Evolutionary conservation across 192 early-diverging fungal genomes (phyloP).

Genomic region (Umbelopsis isabellina): DNA sequence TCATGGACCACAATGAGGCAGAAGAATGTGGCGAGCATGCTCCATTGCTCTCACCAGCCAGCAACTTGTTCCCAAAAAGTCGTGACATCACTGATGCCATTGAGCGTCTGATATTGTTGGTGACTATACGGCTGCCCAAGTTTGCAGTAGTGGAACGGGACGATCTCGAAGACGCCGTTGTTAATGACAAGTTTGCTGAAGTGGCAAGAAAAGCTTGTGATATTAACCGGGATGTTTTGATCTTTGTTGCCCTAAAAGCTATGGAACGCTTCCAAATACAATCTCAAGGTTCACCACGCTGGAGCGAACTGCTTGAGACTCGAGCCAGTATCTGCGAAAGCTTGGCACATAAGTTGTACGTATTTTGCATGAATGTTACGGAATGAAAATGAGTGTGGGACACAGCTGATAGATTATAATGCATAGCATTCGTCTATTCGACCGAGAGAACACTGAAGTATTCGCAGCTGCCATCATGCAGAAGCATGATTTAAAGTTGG

Average conservation of each 20-base stretch:
- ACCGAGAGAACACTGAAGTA: slow-evolving; percentile 7
- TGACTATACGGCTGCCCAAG: slow-evolving; percentile 13
- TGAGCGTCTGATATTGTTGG: background rate
- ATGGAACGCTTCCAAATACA: slow-evolving; percentile 21
- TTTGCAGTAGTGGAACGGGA: slow-evolving; percentile 18
- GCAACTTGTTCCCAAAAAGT: background rate
- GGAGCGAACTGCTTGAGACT: slow-evolving; percentile 20
- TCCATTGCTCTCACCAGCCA: background rate
- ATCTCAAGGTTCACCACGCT: slow-evolving; percentile 9
- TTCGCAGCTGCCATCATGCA: slow-evolving; percentile 12
- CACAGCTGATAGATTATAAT: background rate
- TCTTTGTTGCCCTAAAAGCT: slow-evolving; percentile 17
- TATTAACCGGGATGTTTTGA: slow-evolving; percentile 4
- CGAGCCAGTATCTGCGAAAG: slow-evolving; percentile 10
- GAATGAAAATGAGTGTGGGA: background rate
- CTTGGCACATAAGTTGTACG: slow-evolving; percentile 20
- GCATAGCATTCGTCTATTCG: slow-evolving; percentile 1
- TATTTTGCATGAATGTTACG: background rate
- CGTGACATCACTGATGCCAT: background rate
- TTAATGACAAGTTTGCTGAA: slow-evolving; percentile 14
- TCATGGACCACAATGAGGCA: background rate
- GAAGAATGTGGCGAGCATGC: slow-evolving; percentile 1
- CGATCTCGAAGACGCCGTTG: slow-evolving; percentile 13
- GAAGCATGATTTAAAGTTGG: slow-evolving; percentile 17
- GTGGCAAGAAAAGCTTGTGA: slow-evolving; percentile 7